phyloP scores from a whole-genome alignment of 2,329 filamentous ascomycete genomes.

The Aureobasidium uvarum region DNA sequence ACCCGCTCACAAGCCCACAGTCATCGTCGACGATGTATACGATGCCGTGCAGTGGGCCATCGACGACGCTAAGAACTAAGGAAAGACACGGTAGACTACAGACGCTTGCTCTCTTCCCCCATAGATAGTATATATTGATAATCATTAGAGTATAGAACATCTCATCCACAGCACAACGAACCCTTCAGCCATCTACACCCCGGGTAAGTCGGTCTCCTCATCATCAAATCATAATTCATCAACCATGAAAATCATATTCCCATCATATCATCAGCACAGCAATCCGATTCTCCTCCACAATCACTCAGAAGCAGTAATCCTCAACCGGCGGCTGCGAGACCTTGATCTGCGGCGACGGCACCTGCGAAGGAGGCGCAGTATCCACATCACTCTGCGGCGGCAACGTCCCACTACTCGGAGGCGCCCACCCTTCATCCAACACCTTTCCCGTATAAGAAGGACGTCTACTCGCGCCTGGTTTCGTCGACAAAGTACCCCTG shows the following conservation, averaged over 20 bases:
- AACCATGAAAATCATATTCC: neutral
- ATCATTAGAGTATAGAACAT: constrained; percentile 1
- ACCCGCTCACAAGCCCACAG: constrained; percentile 62
- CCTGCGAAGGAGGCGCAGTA: constrained; percentile 13
- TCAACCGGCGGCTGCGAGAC: neutral
- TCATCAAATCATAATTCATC: neutral
- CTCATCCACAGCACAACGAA: neutral
- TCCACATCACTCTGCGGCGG: constrained; percentile 19
- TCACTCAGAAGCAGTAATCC: neutral
- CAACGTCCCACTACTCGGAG: constrained; percentile 1
- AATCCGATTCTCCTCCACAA: neutral
- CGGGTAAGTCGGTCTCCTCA: neutral
- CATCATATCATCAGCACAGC: neutral
- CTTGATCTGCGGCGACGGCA: constrained; percentile 8
- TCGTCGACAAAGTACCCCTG: neutral
- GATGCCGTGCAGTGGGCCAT: constrained; percentile 76
- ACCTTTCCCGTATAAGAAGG: constrained; percentile 2
- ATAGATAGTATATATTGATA: neutral
- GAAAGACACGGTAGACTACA: neutral
- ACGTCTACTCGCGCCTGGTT: neutral
- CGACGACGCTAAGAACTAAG: constrained; percentile 49
- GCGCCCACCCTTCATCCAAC: constrained; percentile 13
- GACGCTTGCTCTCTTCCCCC: neutral
- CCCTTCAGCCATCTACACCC: neutral
- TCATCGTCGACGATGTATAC: constrained; percentile 70